Conservation (phyloP, 345 rosid species). For the Lepidium didymum region DNA sequence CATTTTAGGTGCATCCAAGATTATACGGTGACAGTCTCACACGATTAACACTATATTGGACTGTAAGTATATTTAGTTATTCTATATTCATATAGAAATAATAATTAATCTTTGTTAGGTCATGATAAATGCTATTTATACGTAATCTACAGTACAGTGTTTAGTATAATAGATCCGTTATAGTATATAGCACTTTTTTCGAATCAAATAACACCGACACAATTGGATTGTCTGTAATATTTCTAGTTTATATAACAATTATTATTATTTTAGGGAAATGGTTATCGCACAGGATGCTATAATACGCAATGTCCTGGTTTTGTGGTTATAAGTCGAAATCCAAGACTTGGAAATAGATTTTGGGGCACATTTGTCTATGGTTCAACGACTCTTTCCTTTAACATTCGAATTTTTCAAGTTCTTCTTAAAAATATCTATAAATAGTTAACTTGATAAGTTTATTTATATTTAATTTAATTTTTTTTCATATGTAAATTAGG, state of each 20-base stretch:
- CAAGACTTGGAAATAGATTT: neutral
- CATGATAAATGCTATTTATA: no score
- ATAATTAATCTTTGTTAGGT: neutral
- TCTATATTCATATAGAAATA: neutral
- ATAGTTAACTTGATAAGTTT: no score
- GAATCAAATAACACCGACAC: neutral
- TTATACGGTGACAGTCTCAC: slow-evolving; percentile 17
- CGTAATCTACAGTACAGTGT: no score
- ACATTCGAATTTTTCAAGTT: neutral
- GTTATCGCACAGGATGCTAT: slow-evolving; percentile 11
- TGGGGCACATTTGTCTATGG: slow-evolving; percentile 3
- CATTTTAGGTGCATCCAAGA: slow-evolving; percentile 17
- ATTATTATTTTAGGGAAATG: neutral
- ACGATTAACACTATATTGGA: slow-evolving; percentile 18
- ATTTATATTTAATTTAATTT: neutral
- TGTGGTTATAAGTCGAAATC: slow-evolving; percentile 2
- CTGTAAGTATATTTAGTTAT: neutral
- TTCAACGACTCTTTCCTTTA: neutral
- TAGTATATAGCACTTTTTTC: no score
- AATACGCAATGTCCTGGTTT: slow-evolving; percentile 23
- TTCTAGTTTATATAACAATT: neutral
- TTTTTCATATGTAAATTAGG: slow-evolving; percentile 4
- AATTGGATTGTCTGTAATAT: neutral
- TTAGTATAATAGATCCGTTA: no score
- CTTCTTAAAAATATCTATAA: neutral